Conservation (phyloP, 176 grass and related monocot species). For the Miscanthus lutarioriparius region DNA sequence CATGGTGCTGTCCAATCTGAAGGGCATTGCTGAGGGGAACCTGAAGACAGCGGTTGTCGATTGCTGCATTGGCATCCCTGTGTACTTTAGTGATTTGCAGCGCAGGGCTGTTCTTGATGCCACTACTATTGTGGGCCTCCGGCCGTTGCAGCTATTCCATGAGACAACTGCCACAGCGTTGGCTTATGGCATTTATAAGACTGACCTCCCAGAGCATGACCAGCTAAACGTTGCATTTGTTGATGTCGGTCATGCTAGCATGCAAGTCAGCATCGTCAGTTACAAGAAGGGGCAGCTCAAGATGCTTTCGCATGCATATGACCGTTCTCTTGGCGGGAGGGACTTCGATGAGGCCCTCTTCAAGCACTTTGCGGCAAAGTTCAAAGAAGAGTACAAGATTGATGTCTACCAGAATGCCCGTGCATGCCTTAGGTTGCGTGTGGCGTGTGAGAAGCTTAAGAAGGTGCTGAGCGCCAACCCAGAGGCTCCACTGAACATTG, state of each 20-base stretch:
- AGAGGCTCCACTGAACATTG: slow-evolving; percentile 76
- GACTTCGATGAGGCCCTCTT: slow-evolving; percentile 86
- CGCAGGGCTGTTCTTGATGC: slow-evolving; percentile 83
- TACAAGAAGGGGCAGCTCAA: slow-evolving; percentile 89
- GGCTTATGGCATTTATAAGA: slow-evolving; percentile 96
- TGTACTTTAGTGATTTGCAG: slow-evolving; percentile 80
- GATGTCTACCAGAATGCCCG: slow-evolving; percentile 88
- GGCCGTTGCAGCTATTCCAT: slow-evolving; percentile 68
- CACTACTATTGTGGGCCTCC: slow-evolving; percentile 73
- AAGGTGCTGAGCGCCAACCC: slow-evolving; percentile 84
- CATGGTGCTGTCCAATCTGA: slow-evolving; percentile 80
- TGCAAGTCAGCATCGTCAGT: slow-evolving; percentile 79
- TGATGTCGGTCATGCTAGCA: slow-evolving; percentile 84
- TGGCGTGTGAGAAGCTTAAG: slow-evolving; percentile 86
- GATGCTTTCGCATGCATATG: slow-evolving; percentile 76
- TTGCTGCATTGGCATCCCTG: slow-evolving; percentile 88
- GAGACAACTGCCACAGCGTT: slow-evolving; percentile 83
- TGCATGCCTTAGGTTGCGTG: slow-evolving; percentile 71
- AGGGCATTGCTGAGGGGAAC: slow-evolving; percentile 83
- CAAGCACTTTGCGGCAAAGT: slow-evolving; percentile 73
- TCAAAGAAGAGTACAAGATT: slow-evolving; percentile 89
- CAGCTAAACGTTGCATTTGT: slow-evolving; percentile 86
- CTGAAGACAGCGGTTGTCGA: slow-evolving; percentile 64
- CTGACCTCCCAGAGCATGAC: slow-evolving; percentile 74
- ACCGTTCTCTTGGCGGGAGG: slow-evolving; percentile 74